phyloP scores from a whole-genome alignment of 164 flowering plant species.

The Vitis rupestris region DNA sequence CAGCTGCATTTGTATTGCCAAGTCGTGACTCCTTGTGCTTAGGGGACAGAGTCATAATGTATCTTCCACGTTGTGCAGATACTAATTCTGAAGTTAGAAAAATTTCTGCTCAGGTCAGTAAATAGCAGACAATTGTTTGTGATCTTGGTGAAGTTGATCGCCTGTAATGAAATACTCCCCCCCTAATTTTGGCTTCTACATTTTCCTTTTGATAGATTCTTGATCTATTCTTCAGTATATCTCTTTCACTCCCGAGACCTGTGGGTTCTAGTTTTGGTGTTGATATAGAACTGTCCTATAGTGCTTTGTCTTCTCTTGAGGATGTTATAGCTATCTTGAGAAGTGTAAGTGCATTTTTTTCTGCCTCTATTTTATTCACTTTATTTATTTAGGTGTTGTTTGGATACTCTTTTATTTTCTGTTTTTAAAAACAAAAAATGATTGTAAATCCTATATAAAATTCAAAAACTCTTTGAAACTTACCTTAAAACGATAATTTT shows the following conservation, averaged over 20 bases:
- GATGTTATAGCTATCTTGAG: constrained; percentile 92
- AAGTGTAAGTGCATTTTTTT: constrained; percentile 56
- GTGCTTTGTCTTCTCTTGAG: constrained; percentile 87
- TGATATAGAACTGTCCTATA: constrained; percentile 66
- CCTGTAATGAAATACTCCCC: neutral
- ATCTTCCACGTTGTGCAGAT: constrained; percentile 99
- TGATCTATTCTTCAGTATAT: constrained; percentile 85
- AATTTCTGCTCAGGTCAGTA: constrained; percentile 76
- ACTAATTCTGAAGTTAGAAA: constrained; percentile 85
- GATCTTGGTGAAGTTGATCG: neutral
- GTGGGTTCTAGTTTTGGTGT: constrained; percentile 33
- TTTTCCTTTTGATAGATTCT: constrained; percentile 52
- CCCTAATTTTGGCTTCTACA: neutral
- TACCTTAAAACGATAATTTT: too few species aligned
- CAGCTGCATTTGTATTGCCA: constrained; percentile 86
- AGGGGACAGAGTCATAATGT: constrained; percentile 82
- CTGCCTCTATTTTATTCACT: neutral
- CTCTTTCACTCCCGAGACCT: constrained; percentile 84
- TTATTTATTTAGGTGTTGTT: neutral
- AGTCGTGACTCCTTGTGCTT: constrained; percentile 80
- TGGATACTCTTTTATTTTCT: neutral
- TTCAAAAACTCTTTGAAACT: too few species aligned
- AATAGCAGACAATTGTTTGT: neutral
- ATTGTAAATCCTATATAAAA: too few species aligned
- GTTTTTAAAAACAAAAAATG: neutral